phyloP scores from a whole-genome alignment of 345 rosid species.

The Acer negundo region DNA sequence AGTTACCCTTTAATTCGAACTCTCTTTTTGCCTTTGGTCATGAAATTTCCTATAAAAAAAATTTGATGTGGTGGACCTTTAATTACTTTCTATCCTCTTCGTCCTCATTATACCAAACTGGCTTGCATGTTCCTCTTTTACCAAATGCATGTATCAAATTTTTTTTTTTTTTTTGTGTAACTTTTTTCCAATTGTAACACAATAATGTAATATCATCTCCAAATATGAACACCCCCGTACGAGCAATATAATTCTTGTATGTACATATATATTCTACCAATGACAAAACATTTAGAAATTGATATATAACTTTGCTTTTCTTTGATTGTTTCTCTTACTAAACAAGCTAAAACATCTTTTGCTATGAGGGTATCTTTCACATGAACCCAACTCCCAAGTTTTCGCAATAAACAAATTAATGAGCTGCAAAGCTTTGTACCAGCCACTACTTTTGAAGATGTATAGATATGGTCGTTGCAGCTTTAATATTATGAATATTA shows the following conservation, averaged over 20 bases:
- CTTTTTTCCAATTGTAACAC: not conserved
- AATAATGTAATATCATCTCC: not conserved
- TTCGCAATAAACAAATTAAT: not conserved
- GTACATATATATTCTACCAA: not conserved
- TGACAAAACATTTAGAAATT: not conserved
- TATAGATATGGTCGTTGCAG: conserved; percentile 7
- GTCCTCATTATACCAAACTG: not conserved
- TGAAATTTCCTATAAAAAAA: not conserved
- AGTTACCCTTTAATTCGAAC: conserved; percentile 4
- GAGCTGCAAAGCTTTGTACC: not conserved
- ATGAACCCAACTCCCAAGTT: conserved; percentile 7
- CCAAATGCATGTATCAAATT: not conserved
- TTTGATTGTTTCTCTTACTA: not conserved
- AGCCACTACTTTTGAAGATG: not conserved
- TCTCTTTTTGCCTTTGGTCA: not conserved
- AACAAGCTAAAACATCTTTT: not conserved
- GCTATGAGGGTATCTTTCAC: conserved; percentile 18
- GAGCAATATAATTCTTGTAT: not conserved
- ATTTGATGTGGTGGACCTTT: not conserved
- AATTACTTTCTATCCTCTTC: not conserved
- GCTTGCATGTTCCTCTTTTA: not conserved
- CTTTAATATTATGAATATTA: conserved; percentile 16
- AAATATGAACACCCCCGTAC: not conserved
- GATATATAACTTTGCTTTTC: not conserved
- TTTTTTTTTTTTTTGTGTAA: too few relatives aligned